A percentile compares a stretch with the other conserved stretches of the same genome.
phyloP scores from a whole-genome alignment of 2,329 filamentous ascomycete genomes.

The Sporothrix dimorphospora region DNA sequence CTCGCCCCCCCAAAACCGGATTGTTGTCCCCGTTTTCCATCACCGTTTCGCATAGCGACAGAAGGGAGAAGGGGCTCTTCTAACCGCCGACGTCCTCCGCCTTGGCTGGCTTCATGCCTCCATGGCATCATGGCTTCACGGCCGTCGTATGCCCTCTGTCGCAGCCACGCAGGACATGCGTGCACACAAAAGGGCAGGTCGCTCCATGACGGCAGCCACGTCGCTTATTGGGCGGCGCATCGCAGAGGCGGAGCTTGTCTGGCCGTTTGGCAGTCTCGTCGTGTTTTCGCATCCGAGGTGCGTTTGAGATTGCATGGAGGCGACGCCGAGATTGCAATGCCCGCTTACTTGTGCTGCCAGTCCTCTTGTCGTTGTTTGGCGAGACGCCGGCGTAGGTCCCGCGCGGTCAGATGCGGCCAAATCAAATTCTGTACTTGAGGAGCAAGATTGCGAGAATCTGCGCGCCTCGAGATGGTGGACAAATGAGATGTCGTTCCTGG shows the following conservation, averaged over 20 bases:
- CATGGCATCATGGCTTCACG: not conserved
- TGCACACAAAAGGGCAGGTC: too few species aligned
- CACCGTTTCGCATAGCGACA: conserved; percentile 14
- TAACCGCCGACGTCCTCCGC: not conserved
- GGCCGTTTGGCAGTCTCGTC: not conserved
- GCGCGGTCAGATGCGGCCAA: not conserved
- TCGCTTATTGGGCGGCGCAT: not conserved
- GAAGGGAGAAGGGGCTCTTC: not conserved
- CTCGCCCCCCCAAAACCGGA: not conserved
- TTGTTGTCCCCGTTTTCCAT: not conserved
- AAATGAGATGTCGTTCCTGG: conserved; percentile 11
- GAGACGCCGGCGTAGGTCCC: conserved; percentile 9
- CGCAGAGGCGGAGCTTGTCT: not conserved
- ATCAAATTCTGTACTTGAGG: not conserved
- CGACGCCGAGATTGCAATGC: conserved; percentile 2
- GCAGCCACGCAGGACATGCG: not conserved
- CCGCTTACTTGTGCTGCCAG: not conserved
- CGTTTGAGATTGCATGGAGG: conserved; percentile 2
- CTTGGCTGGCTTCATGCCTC: not conserved
- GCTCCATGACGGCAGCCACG: not conserved
- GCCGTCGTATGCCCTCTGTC: not conserved
- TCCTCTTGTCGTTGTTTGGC: conserved; percentile 6
- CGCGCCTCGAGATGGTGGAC: conserved; percentile 1
- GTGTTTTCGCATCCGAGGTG: not conserved
- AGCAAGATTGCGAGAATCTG: not conserved